These are phyloP conservation scores for Phytophthora syringae DNA, from an alignment of 352 stramenopile species.

Conservation along the genomic window DNA sequence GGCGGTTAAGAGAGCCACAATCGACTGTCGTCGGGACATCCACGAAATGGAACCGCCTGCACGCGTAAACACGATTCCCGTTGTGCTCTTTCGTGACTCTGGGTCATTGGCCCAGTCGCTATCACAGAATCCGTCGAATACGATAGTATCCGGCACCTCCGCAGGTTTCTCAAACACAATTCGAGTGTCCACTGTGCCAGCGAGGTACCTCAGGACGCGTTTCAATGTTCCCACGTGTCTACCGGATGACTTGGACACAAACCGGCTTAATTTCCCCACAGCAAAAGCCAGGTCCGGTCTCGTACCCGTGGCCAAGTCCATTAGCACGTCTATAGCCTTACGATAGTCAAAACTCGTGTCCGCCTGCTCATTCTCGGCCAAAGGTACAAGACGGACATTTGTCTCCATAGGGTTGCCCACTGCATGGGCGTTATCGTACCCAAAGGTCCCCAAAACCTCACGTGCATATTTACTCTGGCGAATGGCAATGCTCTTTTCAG, in stretches of 20 bases:
- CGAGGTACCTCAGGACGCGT: neutral
- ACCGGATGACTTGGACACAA: slow-evolving; percentile 5
- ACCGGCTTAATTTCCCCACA: slow-evolving; percentile 31
- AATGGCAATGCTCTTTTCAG: neutral
- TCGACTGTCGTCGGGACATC: slow-evolving; percentile 15
- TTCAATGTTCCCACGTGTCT: slow-evolving; percentile 10
- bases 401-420: neutral
- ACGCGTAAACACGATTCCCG: slow-evolving; percentile 1
- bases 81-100: slow-evolving; percentile 17
- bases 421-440: neutral
- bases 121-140: slow-evolving; percentile 12
- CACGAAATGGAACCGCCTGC: slow-evolving; percentile 13
- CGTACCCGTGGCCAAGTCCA: slow-evolving; percentile 39
- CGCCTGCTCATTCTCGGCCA: neutral
- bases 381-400: neutral
- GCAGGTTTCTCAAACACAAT: neutral
- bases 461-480: neutral
- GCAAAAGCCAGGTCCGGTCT: slow-evolving; percentile 29
- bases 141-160: neutral
- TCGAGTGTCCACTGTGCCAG: slow-evolving; percentile 1
- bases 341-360: slow-evolving; percentile 13
- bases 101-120: slow-evolving; percentile 17
- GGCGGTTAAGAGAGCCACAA: slow-evolving; percentile 23
- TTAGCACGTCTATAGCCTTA: slow-evolving; percentile 22
- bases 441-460: neutral